These are phyloP conservation scores for Beauveria rudraprayagi DNA, from an alignment of 2,329 filamentous ascomycete species.

Conservation along the genomic window DNA sequence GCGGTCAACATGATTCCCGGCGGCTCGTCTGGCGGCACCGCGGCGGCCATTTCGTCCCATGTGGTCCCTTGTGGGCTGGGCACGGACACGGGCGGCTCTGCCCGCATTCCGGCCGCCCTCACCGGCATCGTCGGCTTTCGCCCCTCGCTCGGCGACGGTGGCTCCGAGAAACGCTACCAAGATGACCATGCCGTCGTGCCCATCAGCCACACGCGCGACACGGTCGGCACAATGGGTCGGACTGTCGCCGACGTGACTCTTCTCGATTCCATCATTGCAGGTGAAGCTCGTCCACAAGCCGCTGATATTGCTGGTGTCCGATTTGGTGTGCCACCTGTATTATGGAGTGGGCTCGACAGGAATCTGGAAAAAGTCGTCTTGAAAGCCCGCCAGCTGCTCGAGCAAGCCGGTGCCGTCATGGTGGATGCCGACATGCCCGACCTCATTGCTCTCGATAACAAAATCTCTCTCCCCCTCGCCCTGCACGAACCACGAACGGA, in stretches of 20 bases:
- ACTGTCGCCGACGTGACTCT: slow-evolving; percentile 11
- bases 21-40: slow-evolving; percentile 16
- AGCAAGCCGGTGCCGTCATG: slow-evolving; percentile 11
- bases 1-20: slow-evolving; percentile 14
- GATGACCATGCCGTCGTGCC: slow-evolving; percentile 11
- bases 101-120: slow-evolving; percentile 15
- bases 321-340: slow-evolving; percentile 12
- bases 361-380: slow-evolving; percentile 8
- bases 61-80: slow-evolving; percentile 16
- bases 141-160: slow-evolving; percentile 14
- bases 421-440: slow-evolving; percentile 14
- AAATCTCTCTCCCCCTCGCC: slow-evolving; percentile 6
- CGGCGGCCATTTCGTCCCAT: slow-evolving; percentile 15
- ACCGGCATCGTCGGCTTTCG: slow-evolving; percentile 16
- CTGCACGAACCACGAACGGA: slow-evolving; percentile 12
- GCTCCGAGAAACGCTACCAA: slow-evolving; percentile 12
- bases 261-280: slow-evolving; percentile 12
- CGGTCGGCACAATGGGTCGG: slow-evolving; percentile 10
- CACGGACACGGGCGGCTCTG: slow-evolving; percentile 17
- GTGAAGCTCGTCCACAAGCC: neutral
- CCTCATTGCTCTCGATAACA: slow-evolving; percentile 9
- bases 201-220: slow-evolving; percentile 12
- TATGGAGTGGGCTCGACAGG: slow-evolving; percentile 14
- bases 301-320: slow-evolving; percentile 8
- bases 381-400: slow-evolving; percentile 4